A percentile compares a stretch with the other conserved stretches of the same genome.
Evolutionary conservation across 305 asterid genomes (phyloP).

Genomic region (Fraxinus xanthoxyloides): DNA sequence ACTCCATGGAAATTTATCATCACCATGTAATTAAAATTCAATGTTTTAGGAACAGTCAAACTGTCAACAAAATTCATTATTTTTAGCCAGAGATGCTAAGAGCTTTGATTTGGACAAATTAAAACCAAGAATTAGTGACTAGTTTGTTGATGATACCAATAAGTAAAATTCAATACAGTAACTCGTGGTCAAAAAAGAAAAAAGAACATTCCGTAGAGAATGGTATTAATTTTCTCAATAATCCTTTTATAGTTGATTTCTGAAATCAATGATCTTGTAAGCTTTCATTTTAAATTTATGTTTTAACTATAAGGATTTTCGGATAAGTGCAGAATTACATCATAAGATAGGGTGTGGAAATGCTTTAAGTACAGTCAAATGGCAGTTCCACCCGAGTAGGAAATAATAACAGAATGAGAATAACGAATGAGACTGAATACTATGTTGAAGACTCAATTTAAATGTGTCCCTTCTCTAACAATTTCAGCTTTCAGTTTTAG

Average conservation of each 20-base stretch:
- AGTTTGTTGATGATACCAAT: not conserved
- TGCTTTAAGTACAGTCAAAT: no score
- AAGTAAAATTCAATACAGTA: not conserved
- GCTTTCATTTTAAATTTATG: not conserved
- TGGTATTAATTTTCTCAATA: not conserved
- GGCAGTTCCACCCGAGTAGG: not conserved
- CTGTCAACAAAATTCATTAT: not conserved
- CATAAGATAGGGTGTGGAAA: not conserved
- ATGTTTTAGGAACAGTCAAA: not conserved
- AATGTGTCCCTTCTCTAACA: not conserved
- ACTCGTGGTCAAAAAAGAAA: not conserved
- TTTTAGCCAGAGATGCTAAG: not conserved
- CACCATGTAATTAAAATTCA: not conserved
- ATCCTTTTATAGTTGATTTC: not conserved
- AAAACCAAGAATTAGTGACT: not conserved
- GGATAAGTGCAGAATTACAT: not conserved
- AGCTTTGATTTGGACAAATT: not conserved
- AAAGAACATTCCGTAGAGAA: not conserved
- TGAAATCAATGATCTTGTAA: not conserved
- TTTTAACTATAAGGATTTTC: not conserved
- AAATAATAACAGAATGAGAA: not conserved
- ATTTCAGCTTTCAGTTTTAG: not conserved
- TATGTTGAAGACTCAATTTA: not conserved
- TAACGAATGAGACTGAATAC: not conserved
- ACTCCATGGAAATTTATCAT: not conserved